phyloP scores from a whole-genome alignment of 2,329 filamentous ascomycete genomes.

The Fusarium equiseti region DNA sequence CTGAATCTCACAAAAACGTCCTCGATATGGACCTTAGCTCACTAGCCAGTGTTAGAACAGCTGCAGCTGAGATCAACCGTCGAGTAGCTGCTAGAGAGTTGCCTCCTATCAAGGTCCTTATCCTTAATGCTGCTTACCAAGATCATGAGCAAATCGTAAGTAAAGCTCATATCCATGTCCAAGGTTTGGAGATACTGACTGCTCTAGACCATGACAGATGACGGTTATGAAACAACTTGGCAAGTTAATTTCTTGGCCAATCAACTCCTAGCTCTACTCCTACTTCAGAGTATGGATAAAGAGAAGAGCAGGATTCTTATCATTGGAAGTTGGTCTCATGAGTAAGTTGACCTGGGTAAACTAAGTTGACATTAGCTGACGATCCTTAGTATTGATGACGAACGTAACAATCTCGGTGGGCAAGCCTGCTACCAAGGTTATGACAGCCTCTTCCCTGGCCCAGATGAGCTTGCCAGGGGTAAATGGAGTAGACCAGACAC shows the following conservation, averaged over 20 bases:
- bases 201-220: constrained; percentile 45
- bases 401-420: constrained; percentile 42
- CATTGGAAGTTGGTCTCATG: constrained; percentile 51
- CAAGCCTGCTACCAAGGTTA: constrained; percentile 43
- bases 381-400: constrained; percentile 45
- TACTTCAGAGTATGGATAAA: constrained; percentile 52
- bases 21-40: constrained; percentile 51
- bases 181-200: constrained; percentile 4
- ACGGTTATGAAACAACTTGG: constrained; percentile 51
- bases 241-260: constrained; percentile 52
- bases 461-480: constrained; percentile 51
- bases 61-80: constrained; percentile 48
- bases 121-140: constrained; percentile 53
- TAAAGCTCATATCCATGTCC: neutral
- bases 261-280: constrained; percentile 47
- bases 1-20: constrained; percentile 47
- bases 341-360: constrained; percentile 44
- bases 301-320: constrained; percentile 47
- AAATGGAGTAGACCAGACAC: constrained; percentile 51
- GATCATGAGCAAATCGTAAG: constrained; percentile 46
- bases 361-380: constrained; percentile 9
- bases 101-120: constrained; percentile 55
- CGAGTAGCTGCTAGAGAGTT: constrained; percentile 50
- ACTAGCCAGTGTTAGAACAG: constrained; percentile 46
- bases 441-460: constrained; percentile 48